Evolutionary conservation across 2,329 filamentous ascomycete species (phyloP).

Genomic region (Aotearoamyces nothofagi): DNA sequence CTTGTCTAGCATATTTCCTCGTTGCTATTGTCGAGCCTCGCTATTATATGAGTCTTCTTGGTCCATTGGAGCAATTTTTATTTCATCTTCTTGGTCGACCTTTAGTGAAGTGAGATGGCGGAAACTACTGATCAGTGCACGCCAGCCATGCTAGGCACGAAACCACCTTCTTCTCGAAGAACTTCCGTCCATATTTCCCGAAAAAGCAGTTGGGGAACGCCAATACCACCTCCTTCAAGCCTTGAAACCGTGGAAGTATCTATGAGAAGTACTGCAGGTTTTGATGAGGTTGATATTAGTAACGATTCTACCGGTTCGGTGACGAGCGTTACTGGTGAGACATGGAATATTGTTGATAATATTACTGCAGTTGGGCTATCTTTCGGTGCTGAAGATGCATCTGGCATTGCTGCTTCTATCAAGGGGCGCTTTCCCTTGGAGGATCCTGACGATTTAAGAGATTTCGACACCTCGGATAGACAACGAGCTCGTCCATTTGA

Average conservation of each 20-base stretch:
- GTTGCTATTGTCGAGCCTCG: conserved; percentile 12
- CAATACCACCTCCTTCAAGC: conserved; percentile 16
- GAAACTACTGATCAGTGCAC: conserved; percentile 5
- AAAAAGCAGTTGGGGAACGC: conserved; percentile 24
- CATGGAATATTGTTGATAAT: conserved; percentile 24
- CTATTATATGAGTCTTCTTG: conserved; percentile 14
- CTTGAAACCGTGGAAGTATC: conserved; percentile 8
- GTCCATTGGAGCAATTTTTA: conserved; percentile 18
- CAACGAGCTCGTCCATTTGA: conserved; percentile 37
- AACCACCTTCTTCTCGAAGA: conserved; percentile 17
- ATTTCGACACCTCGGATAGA: not conserved
- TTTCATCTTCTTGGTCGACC: conserved; percentile 15
- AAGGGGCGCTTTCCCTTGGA: conserved; percentile 15
- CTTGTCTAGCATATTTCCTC: conserved; percentile 14
- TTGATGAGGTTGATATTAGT: conserved; percentile 21
- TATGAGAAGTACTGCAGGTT: conserved; percentile 15
- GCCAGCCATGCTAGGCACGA: conserved; percentile 7
- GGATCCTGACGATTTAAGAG: conserved; percentile 7
- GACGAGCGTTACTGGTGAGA: conserved; percentile 16
- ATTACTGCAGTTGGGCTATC: conserved; percentile 25
- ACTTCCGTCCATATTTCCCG: conserved; percentile 24
- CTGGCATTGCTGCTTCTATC: conserved; percentile 4
- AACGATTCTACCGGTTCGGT: conserved; percentile 10
- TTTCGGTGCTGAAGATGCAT: conserved; percentile 19
- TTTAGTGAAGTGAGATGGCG: conserved; percentile 13